phyloP scores from a whole-genome alignment of 2,329 filamentous ascomycete genomes.

The Hypoxylon sp. region DNA sequence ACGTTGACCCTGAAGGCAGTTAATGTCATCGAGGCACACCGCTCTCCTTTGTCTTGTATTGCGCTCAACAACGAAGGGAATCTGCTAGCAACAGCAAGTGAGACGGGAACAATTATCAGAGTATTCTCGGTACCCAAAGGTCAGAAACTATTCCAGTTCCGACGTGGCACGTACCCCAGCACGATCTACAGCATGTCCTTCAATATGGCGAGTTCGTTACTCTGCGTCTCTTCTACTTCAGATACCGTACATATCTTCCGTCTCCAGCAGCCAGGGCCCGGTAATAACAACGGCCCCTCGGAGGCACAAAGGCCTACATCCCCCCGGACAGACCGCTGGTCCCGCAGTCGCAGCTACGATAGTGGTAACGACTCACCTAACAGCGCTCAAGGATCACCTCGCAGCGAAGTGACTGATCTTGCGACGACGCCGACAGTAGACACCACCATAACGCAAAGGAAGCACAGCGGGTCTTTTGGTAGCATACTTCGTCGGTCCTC shows the following conservation, averaged over 20 bases:
- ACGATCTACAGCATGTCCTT: conserved; percentile 99
- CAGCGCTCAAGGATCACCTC: conserved; percentile 62
- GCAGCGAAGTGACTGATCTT: conserved; percentile 64
- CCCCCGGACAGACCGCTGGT: conserved; percentile 66
- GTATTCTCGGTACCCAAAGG: conserved; percentile 94
- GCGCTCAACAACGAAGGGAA: conserved; percentile 94
- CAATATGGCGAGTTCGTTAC: conserved; percentile 90
- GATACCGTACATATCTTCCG: conserved; percentile 98
- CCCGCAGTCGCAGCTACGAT: conserved; percentile 68
- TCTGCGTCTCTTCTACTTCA: conserved; percentile 95
- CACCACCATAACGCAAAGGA: conserved; percentile 57
- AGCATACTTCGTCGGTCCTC: conserved; percentile 95
- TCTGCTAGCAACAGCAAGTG: conserved; percentile 91
- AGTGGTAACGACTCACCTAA: conserved; percentile 68
- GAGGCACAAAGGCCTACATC: conserved; percentile 60
- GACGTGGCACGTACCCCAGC: conserved; percentile 93
- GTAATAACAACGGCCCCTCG: conserved; percentile 54
- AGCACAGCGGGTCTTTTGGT: conserved; percentile 83
- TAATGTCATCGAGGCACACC: conserved; percentile 95
- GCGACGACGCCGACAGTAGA: conserved; percentile 49
- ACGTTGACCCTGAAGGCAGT: conserved; percentile 90
- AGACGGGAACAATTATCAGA: conserved; percentile 97
- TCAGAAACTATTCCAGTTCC: conserved; percentile 95
- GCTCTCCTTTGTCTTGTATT: conserved; percentile 90
- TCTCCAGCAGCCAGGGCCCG: conserved; percentile 66